Evolutionary conservation across 2,329 filamentous ascomycete genomes (phyloP), one percentile per base, ranked within the genome.

Genomic region (Xylaria sp.): DNA sequence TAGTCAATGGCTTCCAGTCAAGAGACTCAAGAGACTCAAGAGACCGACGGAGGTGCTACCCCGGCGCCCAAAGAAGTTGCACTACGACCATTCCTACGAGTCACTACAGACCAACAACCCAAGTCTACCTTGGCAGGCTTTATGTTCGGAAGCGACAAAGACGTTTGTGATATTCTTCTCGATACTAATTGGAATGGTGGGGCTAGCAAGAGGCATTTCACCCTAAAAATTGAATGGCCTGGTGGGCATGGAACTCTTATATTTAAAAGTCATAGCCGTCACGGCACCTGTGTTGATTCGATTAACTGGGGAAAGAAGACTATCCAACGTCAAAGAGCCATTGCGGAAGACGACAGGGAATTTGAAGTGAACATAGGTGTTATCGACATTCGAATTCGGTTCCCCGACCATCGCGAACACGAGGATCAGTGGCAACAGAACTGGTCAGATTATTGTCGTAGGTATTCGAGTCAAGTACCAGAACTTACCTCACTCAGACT

Each of bases 81-180:
- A 1, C 23, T 56, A 2, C 6, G 0, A 2, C 7, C 0, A 9
- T 58, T 58, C 15, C n/a, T 64, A n/a, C 55, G 49, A 46, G 41
- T 64, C 8, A 64, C 66, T 4, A 64, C 41, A 31, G 28, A 59
- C 10, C 56, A 68, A 23, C 4, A 23, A 7, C 41, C 49, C 8
- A 43, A 25, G 1, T 8, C 31, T 0, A 13, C 20, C 13, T 0
- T 9, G 3, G 3, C 4, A 3, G 66, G 66, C 3, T 56, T 52
- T 7, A 20, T 64, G 7, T 68, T 68, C 28, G 61, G 66, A 5
- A 20, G 39, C 41, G 7, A 51, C 12, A 1, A 2, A 5, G 2
- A 15, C 7, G 6, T 12, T 6, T 68, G 60, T 9, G 66, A 68
- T 20, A 39, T 56, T 15, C 54, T 64, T 8, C n/a, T 68, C 6